These are phyloP conservation scores for Boletus pseudo-olivaceus DNA, from an alignment of 768 basidiomycete genomes.

Conservation along the genomic window DNA sequence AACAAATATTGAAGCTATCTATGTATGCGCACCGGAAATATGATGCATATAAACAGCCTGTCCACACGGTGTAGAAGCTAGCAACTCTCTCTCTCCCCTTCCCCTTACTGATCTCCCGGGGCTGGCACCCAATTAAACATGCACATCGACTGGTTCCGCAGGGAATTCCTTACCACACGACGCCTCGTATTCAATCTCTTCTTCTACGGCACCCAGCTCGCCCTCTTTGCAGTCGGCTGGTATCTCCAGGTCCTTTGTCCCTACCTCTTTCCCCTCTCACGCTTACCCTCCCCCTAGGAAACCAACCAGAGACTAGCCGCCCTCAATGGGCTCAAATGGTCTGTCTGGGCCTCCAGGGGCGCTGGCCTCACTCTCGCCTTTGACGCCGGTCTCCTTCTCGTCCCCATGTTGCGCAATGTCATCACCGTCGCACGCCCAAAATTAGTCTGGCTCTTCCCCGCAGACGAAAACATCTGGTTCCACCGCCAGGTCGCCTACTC, in stretches of 20 bases:
- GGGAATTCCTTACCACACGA: conserved; percentile 61
- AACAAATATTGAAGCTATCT: no score
- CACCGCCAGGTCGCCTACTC: conserved; percentile 94
- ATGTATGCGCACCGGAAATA: no score
- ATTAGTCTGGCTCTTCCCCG: conserved; percentile 80
- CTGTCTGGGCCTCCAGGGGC: conserved; percentile 88
- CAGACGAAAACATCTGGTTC: conserved; percentile 96
- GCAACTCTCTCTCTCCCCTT: not conserved
- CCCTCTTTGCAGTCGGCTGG: conserved; percentile 86
- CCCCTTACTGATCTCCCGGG: not conserved
- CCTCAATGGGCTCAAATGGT: conserved; percentile 76
- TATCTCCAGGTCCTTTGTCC: conserved; percentile 56
- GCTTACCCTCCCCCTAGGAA: conserved; percentile 37
- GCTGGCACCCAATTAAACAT: not conserved
- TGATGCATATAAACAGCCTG: not conserved
- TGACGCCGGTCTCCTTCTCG: conserved; percentile 79
- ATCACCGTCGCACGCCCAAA: conserved; percentile 80
- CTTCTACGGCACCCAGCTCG: conserved; percentile 77
- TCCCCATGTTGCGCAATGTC: conserved; percentile 88
- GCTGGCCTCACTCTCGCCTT: conserved; percentile 89
- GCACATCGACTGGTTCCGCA: conserved; percentile 54
- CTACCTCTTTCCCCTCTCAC: not conserved
- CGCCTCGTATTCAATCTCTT: conserved; percentile 71
- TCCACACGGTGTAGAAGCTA: not conserved
- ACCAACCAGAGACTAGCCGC: conserved; percentile 62